These are phyloP conservation scores for Mycena metata DNA, from an alignment of 768 basidiomycete genomes.

Conservation along the genomic window DNA sequence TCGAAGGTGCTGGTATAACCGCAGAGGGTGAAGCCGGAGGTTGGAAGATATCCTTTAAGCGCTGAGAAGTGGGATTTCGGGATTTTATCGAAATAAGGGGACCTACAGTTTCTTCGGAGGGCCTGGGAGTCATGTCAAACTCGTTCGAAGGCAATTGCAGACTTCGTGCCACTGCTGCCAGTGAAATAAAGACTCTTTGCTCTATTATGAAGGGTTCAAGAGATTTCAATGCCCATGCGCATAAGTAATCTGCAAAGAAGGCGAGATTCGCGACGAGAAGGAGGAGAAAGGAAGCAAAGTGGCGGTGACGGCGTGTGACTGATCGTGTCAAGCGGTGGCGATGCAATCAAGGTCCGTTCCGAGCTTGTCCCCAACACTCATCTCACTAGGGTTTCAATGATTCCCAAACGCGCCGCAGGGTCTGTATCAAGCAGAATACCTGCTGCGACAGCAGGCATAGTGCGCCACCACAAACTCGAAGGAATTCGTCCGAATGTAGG, in stretches of 20 bases:
- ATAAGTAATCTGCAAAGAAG: too few relatives aligned
- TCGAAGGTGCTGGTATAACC: neutral
- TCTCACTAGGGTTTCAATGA: too few relatives aligned
- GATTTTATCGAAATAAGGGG: too few relatives aligned
- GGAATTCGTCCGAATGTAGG: slow-evolving; percentile 30
- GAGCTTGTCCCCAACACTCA: too few relatives aligned
- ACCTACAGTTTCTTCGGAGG: slow-evolving; percentile 5
- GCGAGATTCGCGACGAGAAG: too few relatives aligned
- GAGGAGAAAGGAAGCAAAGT: too few relatives aligned
- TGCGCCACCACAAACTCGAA: slow-evolving; percentile 16
- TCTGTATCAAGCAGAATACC: slow-evolving; percentile 39
- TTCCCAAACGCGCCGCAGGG: slow-evolving; percentile 53
- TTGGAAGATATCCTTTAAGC: slow-evolving; percentile 6
- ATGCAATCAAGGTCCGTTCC: too few relatives aligned
- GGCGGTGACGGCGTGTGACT: too few relatives aligned
- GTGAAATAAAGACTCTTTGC: too few relatives aligned
- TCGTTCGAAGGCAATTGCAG: neutral
- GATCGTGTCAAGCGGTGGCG: too few relatives aligned
- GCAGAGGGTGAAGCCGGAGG: slow-evolving; percentile 5
- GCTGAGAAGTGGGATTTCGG: neutral
- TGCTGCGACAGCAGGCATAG: slow-evolving; percentile 31
- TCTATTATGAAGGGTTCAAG: neutral
- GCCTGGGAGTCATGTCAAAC: slow-evolving; percentile 5
- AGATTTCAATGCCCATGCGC: neutral
- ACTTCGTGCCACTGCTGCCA: too few relatives aligned